These are phyloP conservation scores for Penicillium hordei DNA, from an alignment of 2,329 filamentous ascomycete species.

Conservation along the genomic window DNA sequence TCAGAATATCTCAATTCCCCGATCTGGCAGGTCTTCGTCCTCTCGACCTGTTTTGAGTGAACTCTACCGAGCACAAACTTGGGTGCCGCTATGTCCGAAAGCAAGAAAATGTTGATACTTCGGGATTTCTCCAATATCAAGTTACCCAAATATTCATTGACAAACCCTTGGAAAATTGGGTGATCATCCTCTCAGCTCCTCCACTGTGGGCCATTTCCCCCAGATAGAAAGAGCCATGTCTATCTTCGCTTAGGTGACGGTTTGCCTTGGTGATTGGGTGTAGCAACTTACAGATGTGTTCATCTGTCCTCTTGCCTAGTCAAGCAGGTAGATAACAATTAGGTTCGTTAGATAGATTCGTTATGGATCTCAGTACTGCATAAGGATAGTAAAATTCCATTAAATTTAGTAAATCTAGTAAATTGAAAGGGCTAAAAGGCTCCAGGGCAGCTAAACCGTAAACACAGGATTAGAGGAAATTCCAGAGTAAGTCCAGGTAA, in stretches of 20 bases:
- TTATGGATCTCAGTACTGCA: neutral
- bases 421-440: neutral
- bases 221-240: neutral
- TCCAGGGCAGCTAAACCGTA: neutral
- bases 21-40: neutral
- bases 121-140: neutral
- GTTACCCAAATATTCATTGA: neutral
- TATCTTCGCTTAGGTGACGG: neutral
- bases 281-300: neutral
- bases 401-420: neutral
- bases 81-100: too few relatives aligned
- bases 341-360: neutral
- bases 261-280: neutral
- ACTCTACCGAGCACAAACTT: neutral
- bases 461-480: neutral
- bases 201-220: constrained; percentile 6
- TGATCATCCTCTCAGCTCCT: neutral
- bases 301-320: constrained; percentile 1
- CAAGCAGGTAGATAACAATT: neutral
- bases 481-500: neutral
- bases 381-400: too few relatives aligned
- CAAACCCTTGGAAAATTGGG: neutral
- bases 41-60: neutral
- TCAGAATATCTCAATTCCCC: constrained; percentile 7
- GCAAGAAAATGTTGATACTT: neutral